These are phyloP conservation scores for Fusarium sp. DNA, from an alignment of 2,329 filamentous ascomycete species.

Conservation along the genomic window DNA sequence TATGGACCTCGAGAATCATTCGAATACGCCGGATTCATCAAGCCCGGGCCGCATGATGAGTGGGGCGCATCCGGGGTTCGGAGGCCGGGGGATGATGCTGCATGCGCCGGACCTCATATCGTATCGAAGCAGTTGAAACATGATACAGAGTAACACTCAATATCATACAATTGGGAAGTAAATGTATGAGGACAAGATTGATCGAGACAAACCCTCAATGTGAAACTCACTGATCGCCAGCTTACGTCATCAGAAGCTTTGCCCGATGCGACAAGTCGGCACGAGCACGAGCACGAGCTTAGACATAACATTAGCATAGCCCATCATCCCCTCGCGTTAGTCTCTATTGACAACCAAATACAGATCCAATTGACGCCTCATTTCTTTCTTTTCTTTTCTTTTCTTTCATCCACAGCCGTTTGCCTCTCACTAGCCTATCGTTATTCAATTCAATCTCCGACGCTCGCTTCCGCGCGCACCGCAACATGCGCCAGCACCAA, in stretches of 20 bases:
- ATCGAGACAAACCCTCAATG: neutral
- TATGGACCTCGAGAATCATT: neutral
- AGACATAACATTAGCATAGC: neutral
- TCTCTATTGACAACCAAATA: conserved; percentile 39
- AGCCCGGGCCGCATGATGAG: neutral
- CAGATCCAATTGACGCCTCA: conserved; percentile 24
- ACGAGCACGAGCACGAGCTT: conserved; percentile 25
- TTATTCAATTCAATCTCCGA: conserved; percentile 1
- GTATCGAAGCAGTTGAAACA: neutral
- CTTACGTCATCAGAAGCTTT: conserved; percentile 41
- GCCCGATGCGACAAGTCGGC: conserved; percentile 27
- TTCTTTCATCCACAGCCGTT: neutral
- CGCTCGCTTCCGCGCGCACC: conserved; percentile 9
- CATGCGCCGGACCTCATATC: neutral
- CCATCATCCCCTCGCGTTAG: conserved; percentile 12
- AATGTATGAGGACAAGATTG: too few relatives aligned
- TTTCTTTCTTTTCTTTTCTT: conserved; percentile 12
- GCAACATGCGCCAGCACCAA: conserved; percentile 33
- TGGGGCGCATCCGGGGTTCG: conserved; percentile 3
- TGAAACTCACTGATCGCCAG: neutral
- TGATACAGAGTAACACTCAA: too few relatives aligned
- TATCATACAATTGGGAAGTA: neutral
- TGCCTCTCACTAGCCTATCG: conserved; percentile 10
- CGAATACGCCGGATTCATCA: neutral
- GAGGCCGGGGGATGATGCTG: neutral